A percentile compares a stretch with the other conserved stretches of the same genome.
Conservation (phyloP, 129 eudicot species). For the Tanacetum coccineum region DNA sequence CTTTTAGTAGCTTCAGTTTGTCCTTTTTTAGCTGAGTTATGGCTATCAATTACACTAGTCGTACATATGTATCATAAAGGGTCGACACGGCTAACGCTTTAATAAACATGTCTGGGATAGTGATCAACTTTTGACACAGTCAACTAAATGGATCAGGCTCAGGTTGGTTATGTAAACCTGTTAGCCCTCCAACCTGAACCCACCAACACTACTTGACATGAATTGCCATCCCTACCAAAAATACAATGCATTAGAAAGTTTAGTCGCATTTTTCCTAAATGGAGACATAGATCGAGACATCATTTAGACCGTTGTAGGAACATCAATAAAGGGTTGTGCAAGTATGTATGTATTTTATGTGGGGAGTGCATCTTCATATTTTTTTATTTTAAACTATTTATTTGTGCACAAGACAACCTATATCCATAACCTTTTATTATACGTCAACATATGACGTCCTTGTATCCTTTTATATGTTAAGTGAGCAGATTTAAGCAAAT, state of each 20-base stretch:
- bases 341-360: background rate
- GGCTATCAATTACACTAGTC: too few relatives aligned
- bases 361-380: background rate
- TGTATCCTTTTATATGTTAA: slow-evolving; percentile 1
- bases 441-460: background rate
- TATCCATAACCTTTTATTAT: background rate
- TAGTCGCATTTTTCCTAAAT: background rate
- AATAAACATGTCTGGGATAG: too few relatives aligned
- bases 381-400: background rate
- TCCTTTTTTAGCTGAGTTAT: too few relatives aligned
- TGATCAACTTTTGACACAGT: too few relatives aligned
- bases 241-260: background rate
- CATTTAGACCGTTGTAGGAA: background rate
- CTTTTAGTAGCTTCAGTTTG: too few relatives aligned
- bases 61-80: too few relatives aligned
- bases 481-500: slow-evolving; percentile 1
- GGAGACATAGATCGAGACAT: slow-evolving; percentile 1
- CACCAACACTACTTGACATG: background rate
- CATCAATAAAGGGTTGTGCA: background rate
- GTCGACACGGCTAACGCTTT: too few relatives aligned
- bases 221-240: background rate
- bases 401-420: background rate
- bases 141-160: too few relatives aligned
- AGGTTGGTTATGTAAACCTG: too few relatives aligned
- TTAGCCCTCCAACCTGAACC: too few relatives aligned